Conservation (phyloP, 129 eudicot genomes). For the Cynara cardunculus region DNA sequence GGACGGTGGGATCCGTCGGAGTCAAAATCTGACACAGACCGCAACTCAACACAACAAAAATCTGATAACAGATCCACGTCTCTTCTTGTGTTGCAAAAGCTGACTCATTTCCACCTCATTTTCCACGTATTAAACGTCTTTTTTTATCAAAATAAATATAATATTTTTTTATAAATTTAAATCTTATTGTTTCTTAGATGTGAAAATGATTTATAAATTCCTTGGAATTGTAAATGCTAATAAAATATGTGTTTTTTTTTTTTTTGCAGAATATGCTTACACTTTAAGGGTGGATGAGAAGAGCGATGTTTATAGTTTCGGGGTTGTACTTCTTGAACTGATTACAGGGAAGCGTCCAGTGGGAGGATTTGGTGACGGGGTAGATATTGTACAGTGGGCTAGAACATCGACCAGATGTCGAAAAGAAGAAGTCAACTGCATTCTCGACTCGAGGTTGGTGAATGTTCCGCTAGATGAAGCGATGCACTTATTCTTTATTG, state of each 20-base stretch:
- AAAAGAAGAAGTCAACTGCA: slow-evolving; percentile 46
- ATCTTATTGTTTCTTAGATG: background rate
- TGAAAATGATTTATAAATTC: background rate
- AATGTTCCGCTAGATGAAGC: slow-evolving; percentile 70
- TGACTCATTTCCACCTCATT: slow-evolving; percentile 31
- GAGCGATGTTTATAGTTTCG: slow-evolving; percentile 92
- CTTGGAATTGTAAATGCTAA: background rate
- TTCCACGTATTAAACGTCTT: slow-evolving; percentile 19
- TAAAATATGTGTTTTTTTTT: background rate
- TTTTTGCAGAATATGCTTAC: slow-evolving; percentile 75
- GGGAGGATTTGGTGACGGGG: slow-evolving; percentile 93
- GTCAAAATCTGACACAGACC: slow-evolving; percentile 38
- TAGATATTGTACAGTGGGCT: slow-evolving; percentile 87
- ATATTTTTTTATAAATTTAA: background rate
- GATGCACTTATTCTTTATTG: slow-evolving; percentile 74
- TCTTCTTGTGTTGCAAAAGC: slow-evolving; percentile 34
- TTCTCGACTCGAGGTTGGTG: slow-evolving; percentile 56
- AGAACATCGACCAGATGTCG: slow-evolving; percentile 47
- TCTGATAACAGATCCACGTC: slow-evolving; percentile 44
- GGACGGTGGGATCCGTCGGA: slow-evolving; percentile 24
- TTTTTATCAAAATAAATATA: background rate
- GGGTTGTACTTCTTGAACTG: slow-evolving; percentile 80
- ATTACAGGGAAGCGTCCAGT: slow-evolving; percentile 77
- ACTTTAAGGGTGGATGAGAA: slow-evolving; percentile 84
- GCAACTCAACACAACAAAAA: slow-evolving; percentile 25